Evolutionary conservation across 441 rosid species (phyloP).

Genomic region (Euphorbia corollata): DNA sequence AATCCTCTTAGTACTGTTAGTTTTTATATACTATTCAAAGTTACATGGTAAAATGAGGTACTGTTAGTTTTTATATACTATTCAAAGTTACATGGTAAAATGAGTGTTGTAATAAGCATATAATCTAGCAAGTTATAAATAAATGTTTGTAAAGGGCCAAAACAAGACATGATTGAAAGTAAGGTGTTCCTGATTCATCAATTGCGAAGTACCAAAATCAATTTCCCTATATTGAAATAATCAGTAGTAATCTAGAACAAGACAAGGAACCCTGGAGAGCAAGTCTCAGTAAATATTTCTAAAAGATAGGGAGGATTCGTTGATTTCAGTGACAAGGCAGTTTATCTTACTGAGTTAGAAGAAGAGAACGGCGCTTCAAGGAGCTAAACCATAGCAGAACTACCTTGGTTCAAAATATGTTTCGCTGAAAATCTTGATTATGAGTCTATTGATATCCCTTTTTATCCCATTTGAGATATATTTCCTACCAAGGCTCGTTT

Average conservation of each 20-base stretch:
- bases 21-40: not conserved
- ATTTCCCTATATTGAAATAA: not conserved
- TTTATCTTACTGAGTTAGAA: slow-evolving; percentile 3
- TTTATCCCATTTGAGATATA: not conserved
- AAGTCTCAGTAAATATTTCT: not conserved
- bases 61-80: not conserved
- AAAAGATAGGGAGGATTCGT: not conserved
- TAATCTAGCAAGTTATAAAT: not conserved
- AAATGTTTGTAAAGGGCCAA: not conserved
- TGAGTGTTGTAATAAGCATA: not conserved
- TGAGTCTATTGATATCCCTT: not conserved
- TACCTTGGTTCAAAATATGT: not conserved
- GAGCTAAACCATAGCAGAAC: not conserved
- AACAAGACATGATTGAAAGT: not conserved
- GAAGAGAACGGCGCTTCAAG: not conserved
- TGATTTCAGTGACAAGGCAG: not conserved
- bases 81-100: not conserved
- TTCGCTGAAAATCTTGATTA: not conserved
- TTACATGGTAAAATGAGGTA: not conserved
- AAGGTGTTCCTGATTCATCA: not conserved
- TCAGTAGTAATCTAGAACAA: not conserved
- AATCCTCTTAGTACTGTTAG: not conserved
- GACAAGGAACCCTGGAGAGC: not conserved
- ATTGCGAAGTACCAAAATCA: not conserved
- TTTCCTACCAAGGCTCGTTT: not conserved